Conservation (phyloP, 2,329 filamentous ascomycete genomes). For the Verticillium nubilum region DNA sequence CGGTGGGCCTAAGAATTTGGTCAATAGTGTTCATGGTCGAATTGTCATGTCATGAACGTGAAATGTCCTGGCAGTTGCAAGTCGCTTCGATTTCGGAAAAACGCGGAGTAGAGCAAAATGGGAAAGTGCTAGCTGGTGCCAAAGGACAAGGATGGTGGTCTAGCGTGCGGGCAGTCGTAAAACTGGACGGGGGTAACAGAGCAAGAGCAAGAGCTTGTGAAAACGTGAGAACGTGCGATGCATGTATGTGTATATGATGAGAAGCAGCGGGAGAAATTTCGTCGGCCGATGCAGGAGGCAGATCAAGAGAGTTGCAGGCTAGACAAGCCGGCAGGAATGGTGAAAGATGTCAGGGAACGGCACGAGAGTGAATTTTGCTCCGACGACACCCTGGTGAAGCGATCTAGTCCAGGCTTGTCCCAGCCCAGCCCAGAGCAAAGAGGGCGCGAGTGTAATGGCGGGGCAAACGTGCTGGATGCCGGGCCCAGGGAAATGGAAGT, state of each 20-base stretch:
- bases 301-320: slow-evolving; percentile 2
- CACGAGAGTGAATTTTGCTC: slow-evolving; percentile 7
- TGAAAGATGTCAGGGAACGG: slow-evolving; percentile 1
- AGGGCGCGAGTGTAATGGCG: not conserved
- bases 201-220: not conserved
- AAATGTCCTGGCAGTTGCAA: not conserved
- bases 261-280: slow-evolving; percentile 8
- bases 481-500: not conserved
- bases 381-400: slow-evolving; percentile 7
- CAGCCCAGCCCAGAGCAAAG: not conserved
- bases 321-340: slow-evolving; percentile 2
- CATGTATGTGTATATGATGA: slow-evolving; percentile 4
- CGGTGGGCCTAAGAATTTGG: slow-evolving; percentile 46
- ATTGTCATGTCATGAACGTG: not conserved
- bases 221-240: not conserved
- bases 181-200: not conserved
- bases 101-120: slow-evolving; percentile 3
- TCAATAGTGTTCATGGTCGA: slow-evolving; percentile 31
- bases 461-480: not conserved
- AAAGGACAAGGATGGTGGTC: not conserved
- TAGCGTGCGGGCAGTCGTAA: not conserved
- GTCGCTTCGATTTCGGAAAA: not conserved
- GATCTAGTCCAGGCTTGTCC: slow-evolving; percentile 7
- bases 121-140: slow-evolving; percentile 31
- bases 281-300: slow-evolving; percentile 8